Evolutionary conservation across 139 green algal species (phyloP), one percentile per base, ranked within the genome.

Genomic region (Haematococcus lacustris): DNA sequence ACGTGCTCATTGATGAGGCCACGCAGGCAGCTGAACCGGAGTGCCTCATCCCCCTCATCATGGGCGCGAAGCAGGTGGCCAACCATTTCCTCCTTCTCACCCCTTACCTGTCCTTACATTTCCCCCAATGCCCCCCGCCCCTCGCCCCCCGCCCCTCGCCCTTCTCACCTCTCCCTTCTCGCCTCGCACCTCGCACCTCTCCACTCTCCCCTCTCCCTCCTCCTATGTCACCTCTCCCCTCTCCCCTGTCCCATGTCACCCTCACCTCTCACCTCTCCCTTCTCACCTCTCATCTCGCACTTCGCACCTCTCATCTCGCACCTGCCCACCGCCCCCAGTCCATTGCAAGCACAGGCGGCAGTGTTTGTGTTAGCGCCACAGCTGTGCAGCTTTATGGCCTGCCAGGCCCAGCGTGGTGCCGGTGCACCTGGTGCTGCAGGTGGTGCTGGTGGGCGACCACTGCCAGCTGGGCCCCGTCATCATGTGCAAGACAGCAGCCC

Each of bases 371-470:
- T 53, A 53, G 17, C 43, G 9, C 43, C 43, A 53, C 43, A 9
- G 9, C 43, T 53, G 17, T 28, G 9, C 43, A 28, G 9, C 9
- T 28, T 17, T 17, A 9, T 53, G 17, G 9, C 43, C 17, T 9
- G 43, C 43, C 43, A 53, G n/a, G n/a, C n/a, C n/a, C 47, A 57
- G 13, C 13, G 13, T 57, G 47, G 47, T 13, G 47, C 40, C 51
- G 13, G 23, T 33, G 1, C 51, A 32, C 37, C 2, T 32, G 4
- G 30, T 28, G 38, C 5, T 60, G 43, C 77, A 90, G 85, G 82
- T 93, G 1, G 86, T 98, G 2, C 85, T 99, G 66, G 95, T 99
- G 38, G 95, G 95, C 26, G 95, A 99, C 84, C 94, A 98, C 83
- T 97, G 93, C 85, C 95, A 97, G 88, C 86, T 96, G 68, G 91